Conservation (phyloP, 257 asterid genomes). For the Jacaranda copaia region DNA sequence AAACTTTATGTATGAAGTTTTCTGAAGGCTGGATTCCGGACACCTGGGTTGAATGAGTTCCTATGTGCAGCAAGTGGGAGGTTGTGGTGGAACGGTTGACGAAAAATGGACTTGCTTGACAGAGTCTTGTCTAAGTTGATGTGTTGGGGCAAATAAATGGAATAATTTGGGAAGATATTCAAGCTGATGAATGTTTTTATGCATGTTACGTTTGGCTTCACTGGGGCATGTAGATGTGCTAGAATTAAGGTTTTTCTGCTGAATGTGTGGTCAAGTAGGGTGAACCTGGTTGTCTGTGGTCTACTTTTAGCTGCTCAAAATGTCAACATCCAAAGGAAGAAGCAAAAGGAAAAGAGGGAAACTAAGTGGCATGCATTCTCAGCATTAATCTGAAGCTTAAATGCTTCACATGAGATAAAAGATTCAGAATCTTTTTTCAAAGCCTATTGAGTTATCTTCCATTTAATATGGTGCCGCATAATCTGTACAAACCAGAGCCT, state of each 20-base stretch:
- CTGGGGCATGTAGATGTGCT: not conserved
- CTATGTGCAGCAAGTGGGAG: not conserved
- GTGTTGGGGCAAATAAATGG: not conserved
- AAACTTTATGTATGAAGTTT: too few species aligned
- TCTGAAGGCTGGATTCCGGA: not conserved
- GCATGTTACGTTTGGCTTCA: not conserved
- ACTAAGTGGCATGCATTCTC: conserved; percentile 12
- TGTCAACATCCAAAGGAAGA: conserved; percentile 15
- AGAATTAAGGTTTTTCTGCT: not conserved
- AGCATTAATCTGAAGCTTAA: not conserved
- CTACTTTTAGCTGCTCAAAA: not conserved
- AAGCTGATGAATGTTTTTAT: conserved; percentile 16
- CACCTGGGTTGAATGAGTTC: not conserved
- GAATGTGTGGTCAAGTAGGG: not conserved
- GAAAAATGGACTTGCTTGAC: not conserved
- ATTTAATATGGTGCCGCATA: conserved; percentile 4
- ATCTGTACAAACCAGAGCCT: not conserved
- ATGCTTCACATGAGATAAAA: not conserved
- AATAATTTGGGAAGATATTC: not conserved
- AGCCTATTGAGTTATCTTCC: not conserved
- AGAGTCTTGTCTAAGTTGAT: not conserved
- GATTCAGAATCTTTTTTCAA: conserved; percentile 5
- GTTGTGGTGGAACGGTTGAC: conserved; percentile 19
- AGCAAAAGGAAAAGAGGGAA: not conserved
- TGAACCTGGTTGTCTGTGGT: not conserved